These are phyloP conservation scores for Umbellularia californica DNA, from an alignment of 164 flowering plant genomes.

Conservation along the genomic window DNA sequence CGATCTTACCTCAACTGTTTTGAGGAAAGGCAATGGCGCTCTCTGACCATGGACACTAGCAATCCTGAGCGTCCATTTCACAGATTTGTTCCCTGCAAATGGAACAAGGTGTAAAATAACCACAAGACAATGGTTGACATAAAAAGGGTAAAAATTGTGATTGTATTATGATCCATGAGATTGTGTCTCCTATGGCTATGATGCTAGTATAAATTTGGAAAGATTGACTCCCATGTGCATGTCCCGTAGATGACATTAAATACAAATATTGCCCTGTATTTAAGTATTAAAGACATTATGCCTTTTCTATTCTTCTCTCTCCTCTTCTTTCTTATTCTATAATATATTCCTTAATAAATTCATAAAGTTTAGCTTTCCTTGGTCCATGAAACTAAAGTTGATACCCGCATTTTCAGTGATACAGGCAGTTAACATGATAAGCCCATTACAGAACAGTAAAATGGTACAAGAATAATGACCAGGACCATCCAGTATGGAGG, in stretches of 20 bases:
- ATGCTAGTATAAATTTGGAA: too few relatives aligned
- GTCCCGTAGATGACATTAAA: too few relatives aligned
- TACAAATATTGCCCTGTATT: too few relatives aligned
- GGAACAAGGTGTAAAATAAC: constrained; percentile 5
- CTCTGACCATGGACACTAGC: constrained; percentile 73
- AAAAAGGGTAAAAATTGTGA: background rate
- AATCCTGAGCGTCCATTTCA: constrained; percentile 72
- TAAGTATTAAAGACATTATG: too few relatives aligned
- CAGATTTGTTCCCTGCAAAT: constrained; percentile 54
- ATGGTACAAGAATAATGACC: background rate
- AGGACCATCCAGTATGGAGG: background rate
- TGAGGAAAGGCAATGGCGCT: constrained; percentile 78
- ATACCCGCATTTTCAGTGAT: background rate
- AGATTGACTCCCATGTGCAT: too few relatives aligned
- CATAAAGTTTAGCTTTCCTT: background rate
- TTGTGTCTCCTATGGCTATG: too few relatives aligned
- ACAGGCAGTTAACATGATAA: background rate
- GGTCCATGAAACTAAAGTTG: background rate
- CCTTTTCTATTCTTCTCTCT: background rate
- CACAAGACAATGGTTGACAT: background rate
- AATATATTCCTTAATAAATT: too few relatives aligned
- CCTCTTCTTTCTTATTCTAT: background rate
- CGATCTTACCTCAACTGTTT: constrained; percentile 64
- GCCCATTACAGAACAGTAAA: background rate
- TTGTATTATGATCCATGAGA: too few relatives aligned